phyloP scores from a whole-genome alignment of 2,329 filamentous ascomycete genomes.

The Rosellinia necatrix region DNA sequence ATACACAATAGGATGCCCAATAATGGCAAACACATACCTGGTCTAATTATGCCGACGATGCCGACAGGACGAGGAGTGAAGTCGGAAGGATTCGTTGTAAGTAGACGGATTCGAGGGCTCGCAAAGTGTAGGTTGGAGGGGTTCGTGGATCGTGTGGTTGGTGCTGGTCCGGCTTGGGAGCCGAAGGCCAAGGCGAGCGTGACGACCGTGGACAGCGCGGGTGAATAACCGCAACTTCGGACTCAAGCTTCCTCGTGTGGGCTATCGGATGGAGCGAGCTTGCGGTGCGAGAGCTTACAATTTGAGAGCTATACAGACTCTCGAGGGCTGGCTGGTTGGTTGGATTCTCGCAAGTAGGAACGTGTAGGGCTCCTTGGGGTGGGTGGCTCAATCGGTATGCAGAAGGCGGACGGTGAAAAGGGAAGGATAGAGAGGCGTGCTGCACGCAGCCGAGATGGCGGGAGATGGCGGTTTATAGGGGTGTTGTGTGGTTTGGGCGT shows the following conservation, averaged over 20 bases:
- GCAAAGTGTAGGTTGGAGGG: neutral
- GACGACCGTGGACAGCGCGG: neutral
- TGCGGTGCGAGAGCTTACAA: too few relatives aligned
- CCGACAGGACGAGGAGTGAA: neutral
- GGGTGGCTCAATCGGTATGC: neutral
- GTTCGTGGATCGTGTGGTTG: neutral
- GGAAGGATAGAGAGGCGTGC: neutral
- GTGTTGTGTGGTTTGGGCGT: neutral
- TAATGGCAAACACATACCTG: conserved; percentile 6
- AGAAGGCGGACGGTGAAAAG: neutral
- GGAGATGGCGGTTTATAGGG: neutral
- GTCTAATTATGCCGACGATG: neutral
- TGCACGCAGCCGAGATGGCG: neutral
- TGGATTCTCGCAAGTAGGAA: neutral
- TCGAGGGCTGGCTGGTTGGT: too few relatives aligned
- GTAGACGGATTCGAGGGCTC: neutral
- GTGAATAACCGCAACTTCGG: too few relatives aligned
- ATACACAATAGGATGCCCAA: neutral
- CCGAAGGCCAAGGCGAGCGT: neutral
- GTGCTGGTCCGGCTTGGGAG: neutral
- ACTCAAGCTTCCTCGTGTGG: too few relatives aligned
- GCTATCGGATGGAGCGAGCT: too few relatives aligned
- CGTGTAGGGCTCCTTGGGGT: neutral
- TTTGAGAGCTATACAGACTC: too few relatives aligned
- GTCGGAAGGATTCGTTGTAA: neutral